phyloP scores from a whole-genome alignment of 2,329 filamentous ascomycete genomes.

The Fusarium sterilihyphosum region DNA sequence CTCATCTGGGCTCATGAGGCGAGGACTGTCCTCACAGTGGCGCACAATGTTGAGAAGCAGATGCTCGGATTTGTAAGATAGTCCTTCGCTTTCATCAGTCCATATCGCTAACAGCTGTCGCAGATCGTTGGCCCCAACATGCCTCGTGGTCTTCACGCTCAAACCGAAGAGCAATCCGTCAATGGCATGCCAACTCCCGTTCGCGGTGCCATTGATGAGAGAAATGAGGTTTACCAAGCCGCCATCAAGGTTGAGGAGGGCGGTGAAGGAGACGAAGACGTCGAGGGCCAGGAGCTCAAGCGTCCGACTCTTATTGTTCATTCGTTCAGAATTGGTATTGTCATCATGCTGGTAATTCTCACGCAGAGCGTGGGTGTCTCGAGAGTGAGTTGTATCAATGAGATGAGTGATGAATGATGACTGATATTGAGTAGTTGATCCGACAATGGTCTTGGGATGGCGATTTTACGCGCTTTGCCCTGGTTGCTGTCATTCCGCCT shows the following conservation, averaged over 20 bases:
- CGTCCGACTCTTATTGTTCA: constrained; percentile 38
- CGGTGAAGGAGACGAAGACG: constrained; percentile 34
- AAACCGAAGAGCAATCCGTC: constrained; percentile 37
- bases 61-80: constrained; percentile 39
- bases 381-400: constrained; percentile 13
- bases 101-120: not conserved
- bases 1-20: constrained; percentile 41
- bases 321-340: constrained; percentile 39
- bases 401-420: accelerated
- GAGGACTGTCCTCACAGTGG: constrained; percentile 35
- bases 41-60: constrained; percentile 42
- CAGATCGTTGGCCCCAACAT: constrained; percentile 40
- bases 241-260: constrained; percentile 43
- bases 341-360: constrained; percentile 41
- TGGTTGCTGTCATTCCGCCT: constrained; percentile 33
- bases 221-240: constrained; percentile 36
- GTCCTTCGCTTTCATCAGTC: no score
- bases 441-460: constrained; percentile 38
- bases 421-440: constrained; percentile 1
- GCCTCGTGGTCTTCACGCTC: constrained; percentile 34
- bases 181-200: constrained; percentile 29
- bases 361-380: constrained; percentile 41
- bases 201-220: constrained; percentile 42
- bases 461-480: constrained; percentile 28
- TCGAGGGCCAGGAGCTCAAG: constrained; percentile 33